Evolutionary conservation across 2,329 filamentous ascomycete species (phyloP).

Genomic region (Metarhizium humberi): DNA sequence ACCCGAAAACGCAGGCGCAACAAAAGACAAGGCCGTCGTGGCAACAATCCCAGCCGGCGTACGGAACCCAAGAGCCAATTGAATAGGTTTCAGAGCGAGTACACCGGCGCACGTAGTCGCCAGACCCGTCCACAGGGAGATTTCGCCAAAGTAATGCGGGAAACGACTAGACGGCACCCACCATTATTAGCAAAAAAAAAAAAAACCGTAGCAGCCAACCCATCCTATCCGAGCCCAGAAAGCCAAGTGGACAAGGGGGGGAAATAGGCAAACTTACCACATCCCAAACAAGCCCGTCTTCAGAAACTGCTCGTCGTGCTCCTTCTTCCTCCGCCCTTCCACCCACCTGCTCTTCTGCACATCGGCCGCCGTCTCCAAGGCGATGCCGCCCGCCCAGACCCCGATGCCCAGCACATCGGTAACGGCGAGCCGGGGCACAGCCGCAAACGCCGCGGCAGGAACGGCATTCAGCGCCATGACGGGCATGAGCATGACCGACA

Average conservation of each 20-base stretch:
- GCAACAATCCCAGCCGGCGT: constrained; percentile 22
- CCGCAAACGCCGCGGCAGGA: constrained; percentile 39
- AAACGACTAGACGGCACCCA: constrained; percentile 32
- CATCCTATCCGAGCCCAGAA: neutral
- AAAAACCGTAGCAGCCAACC: neutral
- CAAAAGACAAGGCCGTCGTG: constrained; percentile 34
- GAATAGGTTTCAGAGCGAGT: constrained; percentile 43
- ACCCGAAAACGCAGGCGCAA: constrained; percentile 55
- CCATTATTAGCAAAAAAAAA: neutral
- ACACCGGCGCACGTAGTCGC: constrained; percentile 49
- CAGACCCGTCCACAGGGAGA: constrained; percentile 59
- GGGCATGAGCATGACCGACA: constrained; percentile 56
- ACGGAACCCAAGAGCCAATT: constrained; percentile 46
- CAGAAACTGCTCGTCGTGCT: constrained; percentile 58
- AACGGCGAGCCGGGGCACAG: constrained; percentile 35
- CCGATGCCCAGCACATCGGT: constrained; percentile 49
- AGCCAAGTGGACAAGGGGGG: neutral
- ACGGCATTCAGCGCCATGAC: constrained; percentile 55
- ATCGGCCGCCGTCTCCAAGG: constrained; percentile 53
- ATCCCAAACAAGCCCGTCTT: constrained; percentile 53
- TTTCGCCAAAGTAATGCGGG: constrained; percentile 67
- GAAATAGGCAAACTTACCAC: constrained; percentile 22
- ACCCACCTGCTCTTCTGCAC: constrained; percentile 55
- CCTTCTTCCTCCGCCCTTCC: constrained; percentile 51
- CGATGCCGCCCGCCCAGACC: constrained; percentile 49